Evolutionary conservation across 306 rosid species (phyloP), one percentile per base, ranked within the genome.

Genomic region (Oxytropis ochrocephala): DNA sequence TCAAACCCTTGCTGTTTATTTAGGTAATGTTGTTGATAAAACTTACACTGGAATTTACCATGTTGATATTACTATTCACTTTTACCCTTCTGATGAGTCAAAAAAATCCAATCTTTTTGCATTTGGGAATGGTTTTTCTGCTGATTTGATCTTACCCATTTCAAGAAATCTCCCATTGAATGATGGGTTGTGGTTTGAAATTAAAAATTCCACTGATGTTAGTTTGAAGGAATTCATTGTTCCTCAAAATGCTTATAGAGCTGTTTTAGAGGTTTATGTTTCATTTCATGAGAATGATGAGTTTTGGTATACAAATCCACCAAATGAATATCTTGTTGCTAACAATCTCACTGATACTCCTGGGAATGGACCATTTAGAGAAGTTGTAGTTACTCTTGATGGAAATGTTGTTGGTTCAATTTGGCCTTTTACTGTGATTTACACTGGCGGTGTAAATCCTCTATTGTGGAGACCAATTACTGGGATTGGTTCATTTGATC

Each of bases 281-380:
- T 94, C 98, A 0, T 94, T 87, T 75, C 98, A 94, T 68, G 98
- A 94, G 80, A 94, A 79, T 47, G 98, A 94, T 75, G 97, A 94
- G 42, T 88, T 77, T 69, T 94, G 97, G 96, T 94, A 88, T 68
- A 6, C 78, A 1, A 94, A 90, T 82, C 85, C 50, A 16, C 82
- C 92, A 0, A 79, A 88, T 59, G 95, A 88, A 4, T 94, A 91
- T 67, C 64, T 88, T 63, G 5, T 35, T 49, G 95, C 88, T 1
- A 94, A 85, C 13, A 87, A 87, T 17, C 80, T 87, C 12, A 82
- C 83, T 17, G 58, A 8, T 64, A 69, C 70, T 0, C 83, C 96
- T 2, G 96, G 95, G 19, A 87, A 89, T 78, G 99, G 99, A 12
- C 84, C 97, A 4, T 94, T 91, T 64, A 85, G 99, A 84, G 97